Evolutionary conservation across 2,329 filamentous ascomycete species (phyloP), one percentile per base, ranked within the genome.

Genomic region (Pochonia chlamydosporia): DNA sequence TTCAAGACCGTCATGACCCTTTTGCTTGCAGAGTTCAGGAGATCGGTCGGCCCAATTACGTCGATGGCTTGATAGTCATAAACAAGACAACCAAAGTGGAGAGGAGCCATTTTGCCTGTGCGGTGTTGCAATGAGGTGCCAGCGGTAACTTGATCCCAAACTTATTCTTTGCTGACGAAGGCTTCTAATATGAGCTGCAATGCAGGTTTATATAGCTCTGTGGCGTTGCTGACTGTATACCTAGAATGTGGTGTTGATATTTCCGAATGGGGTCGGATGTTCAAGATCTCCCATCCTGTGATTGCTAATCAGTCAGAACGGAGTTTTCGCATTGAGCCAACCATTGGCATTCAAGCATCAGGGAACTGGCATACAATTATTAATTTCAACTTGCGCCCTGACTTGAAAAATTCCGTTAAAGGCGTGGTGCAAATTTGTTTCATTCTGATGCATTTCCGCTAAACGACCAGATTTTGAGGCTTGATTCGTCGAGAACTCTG

Each of bases 11-110:
- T 2, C 10, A 61, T 10, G 6, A 53, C 40, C 20, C 0, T 21
- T 18, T 58, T 62, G 43, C 44, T 53, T 3, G 53, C 51, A 2
- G 59, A 63, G 46, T 52, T 54, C 43, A 67, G 49, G 3, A 67
- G 40, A 43, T 67, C 64, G 4, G 47, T 50, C 5, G 60, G 61
- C 1, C 62, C 64, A 11, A 63, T 24, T 26, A 59, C 49, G 26
- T 67, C 64, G 13, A 67, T 54, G 14, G 56, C 47, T 49, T 67
- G 64, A 52, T 64, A 67, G 35, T 57, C 49, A 42, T 56, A 62
- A 43, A 56, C 37, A 25, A 62, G 57, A 21, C 44, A 37, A 18
- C 60, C 61, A 47, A 64, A 44, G 5, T 59, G 55, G 21, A 61
- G 50, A 20, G 54, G 48, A 14, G 55, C 35, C 54, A 58, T 58